Conservation (phyloP, 306 rosid genomes). For the Erythrophleum fordii region DNA sequence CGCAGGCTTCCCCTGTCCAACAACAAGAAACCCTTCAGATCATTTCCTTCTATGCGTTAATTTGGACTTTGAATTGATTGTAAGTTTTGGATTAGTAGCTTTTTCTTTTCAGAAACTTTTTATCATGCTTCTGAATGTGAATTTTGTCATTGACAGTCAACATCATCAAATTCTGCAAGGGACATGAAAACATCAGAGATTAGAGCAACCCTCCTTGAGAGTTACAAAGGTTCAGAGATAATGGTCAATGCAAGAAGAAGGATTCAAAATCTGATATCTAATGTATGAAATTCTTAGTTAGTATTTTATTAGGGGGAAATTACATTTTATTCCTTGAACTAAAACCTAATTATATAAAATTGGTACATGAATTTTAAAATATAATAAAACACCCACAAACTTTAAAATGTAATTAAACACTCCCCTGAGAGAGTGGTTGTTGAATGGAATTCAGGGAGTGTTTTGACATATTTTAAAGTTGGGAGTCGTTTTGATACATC, state of each 20-base stretch:
- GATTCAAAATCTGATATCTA: constrained; percentile 54
- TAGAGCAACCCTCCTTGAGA: constrained; percentile 58
- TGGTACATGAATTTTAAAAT: neutral
- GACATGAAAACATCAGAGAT: constrained; percentile 60
- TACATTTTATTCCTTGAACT: neutral
- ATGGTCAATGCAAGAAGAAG: constrained; percentile 48
- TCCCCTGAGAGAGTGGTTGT: neutral
- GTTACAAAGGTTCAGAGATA: constrained; percentile 62
- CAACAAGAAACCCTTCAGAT: constrained; percentile 17
- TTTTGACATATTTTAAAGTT: too few species aligned
- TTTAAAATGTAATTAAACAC: neutral
- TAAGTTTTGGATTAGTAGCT: constrained; percentile 21
- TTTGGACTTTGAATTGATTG: constrained; percentile 62
- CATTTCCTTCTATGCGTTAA: constrained; percentile 48
- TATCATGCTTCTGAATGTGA: constrained; percentile 12
- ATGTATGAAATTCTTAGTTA: constrained; percentile 43
- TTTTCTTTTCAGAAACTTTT: constrained; percentile 34
- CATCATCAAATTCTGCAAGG: constrained; percentile 57
- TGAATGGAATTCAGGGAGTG: neutral
- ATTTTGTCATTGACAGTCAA: constrained; percentile 32
- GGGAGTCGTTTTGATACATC: too few species aligned
- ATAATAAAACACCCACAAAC: neutral
- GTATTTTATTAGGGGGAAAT: neutral
- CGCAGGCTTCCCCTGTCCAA: constrained; percentile 21
- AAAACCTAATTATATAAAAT: neutral